Conservation (phyloP, 2,329 filamentous ascomycete species). For the Colletotrichum destructivum region DNA sequence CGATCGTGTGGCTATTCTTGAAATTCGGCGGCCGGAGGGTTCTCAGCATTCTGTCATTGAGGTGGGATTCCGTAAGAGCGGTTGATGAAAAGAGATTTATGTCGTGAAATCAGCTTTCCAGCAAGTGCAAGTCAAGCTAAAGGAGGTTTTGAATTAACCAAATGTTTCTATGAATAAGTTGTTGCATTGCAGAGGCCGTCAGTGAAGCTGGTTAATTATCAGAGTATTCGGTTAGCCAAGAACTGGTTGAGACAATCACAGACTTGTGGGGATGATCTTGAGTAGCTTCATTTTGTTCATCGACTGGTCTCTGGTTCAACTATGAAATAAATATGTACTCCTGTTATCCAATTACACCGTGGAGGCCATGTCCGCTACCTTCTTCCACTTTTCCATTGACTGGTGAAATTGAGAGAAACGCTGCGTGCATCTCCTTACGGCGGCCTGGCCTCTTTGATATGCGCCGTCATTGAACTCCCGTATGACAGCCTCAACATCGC, state of each 20-base stretch:
- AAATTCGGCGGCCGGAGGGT: background rate
- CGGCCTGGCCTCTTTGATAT: too few species aligned
- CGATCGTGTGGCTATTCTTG: background rate
- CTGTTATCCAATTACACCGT: background rate
- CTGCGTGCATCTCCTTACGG: too few species aligned
- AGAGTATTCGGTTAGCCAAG: background rate
- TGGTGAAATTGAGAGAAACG: too few species aligned
- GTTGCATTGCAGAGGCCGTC: background rate
- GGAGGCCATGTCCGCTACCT: background rate
- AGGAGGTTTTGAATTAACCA: too few species aligned
- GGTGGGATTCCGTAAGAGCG: background rate
- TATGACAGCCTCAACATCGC: too few species aligned
- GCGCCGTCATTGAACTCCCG: too few species aligned
- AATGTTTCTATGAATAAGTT: too few species aligned
- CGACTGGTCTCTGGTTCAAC: background rate
- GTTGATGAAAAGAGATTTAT: background rate
- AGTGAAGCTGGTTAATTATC: background rate
- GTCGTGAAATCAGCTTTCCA: background rate
- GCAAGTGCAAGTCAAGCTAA: background rate
- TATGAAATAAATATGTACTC: background rate
- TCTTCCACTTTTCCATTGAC: too few species aligned
- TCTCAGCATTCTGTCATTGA: conserved; percentile 8
- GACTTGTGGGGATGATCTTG: background rate
- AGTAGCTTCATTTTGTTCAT: background rate
- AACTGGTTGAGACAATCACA: background rate